phyloP scores from a whole-genome alignment of 495 filamentous ascomycete species.

The Hyphodiscus hymeniophilus region DNA sequence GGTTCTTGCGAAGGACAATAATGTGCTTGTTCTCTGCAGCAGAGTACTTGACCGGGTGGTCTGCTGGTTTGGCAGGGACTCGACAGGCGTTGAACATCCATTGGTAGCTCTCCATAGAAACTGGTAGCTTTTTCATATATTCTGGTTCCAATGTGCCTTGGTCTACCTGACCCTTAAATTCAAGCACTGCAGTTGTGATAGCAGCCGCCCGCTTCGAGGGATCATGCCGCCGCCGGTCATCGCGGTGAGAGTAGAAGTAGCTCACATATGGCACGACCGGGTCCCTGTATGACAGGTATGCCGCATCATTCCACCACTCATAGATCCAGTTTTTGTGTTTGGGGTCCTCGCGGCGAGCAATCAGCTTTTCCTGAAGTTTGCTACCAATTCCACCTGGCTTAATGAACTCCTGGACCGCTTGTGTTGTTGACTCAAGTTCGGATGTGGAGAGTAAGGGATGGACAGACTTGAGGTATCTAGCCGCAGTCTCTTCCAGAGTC shows the following conservation, averaged over 20 bases:
- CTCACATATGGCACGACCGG: slow-evolving; percentile 97
- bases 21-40: slow-evolving; percentile 73
- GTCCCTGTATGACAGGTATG: slow-evolving; percentile 89
- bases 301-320: slow-evolving; percentile 96
- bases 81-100: slow-evolving; percentile 98
- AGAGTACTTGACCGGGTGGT: slow-evolving; percentile 77
- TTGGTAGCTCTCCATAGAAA: slow-evolving; percentile 95
- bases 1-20: slow-evolving; percentile 85
- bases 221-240: slow-evolving; percentile 80
- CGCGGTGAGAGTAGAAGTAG: slow-evolving; percentile 98
- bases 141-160: slow-evolving; percentile 80
- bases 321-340: slow-evolving; percentile 87
- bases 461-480: slow-evolving; percentile 88
- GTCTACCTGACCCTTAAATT: slow-evolving; percentile 93
- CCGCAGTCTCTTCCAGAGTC: slow-evolving; percentile 84
- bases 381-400: slow-evolving; percentile 74
- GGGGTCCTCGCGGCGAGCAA: slow-evolving; percentile 74
- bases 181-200: slow-evolving; percentile 72
- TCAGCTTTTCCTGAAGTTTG: slow-evolving; percentile 78
- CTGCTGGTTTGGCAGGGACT: slow-evolving; percentile 72
- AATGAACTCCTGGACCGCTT: slow-evolving; percentile 76
- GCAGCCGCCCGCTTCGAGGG: slow-evolving; percentile 90
- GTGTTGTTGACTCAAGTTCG: slow-evolving; percentile 70
- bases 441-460: slow-evolving; percentile 65
- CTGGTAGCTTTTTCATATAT: slow-evolving; percentile 92